These are phyloP conservation scores for Diaporthe capsici DNA, from an alignment of 2,329 filamentous ascomycete species.

Conservation along the genomic window DNA sequence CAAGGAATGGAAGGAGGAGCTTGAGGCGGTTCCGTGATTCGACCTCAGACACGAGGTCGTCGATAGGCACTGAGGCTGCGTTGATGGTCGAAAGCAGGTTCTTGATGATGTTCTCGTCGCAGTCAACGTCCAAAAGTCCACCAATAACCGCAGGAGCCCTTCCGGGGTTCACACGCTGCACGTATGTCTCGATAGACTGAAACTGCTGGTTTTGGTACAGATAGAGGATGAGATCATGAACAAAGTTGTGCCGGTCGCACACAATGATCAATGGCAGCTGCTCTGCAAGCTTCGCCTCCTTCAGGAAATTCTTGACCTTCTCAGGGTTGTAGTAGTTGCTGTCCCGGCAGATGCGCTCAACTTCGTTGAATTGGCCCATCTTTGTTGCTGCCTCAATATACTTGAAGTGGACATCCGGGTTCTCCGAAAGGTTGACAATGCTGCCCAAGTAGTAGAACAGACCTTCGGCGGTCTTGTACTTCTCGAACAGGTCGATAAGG, in stretches of 20 bases:
- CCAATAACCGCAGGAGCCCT: constrained; percentile 94
- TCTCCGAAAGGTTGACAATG: constrained; percentile 96
- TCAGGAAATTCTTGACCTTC: constrained; percentile 99
- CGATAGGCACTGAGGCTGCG: constrained; percentile 88
- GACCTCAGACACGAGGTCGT: constrained; percentile 94
- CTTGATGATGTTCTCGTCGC: constrained; percentile 97
- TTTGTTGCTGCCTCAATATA: constrained; percentile 97
- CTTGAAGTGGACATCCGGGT: constrained; percentile 97
- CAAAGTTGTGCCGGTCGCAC: constrained; percentile 99
- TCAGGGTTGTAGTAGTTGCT: constrained; percentile 91
- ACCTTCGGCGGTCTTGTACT: constrained; percentile 96
- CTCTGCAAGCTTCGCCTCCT: constrained; percentile 92
- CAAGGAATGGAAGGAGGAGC: constrained; percentile 94
- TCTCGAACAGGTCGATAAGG: constrained; percentile 95
- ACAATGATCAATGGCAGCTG: constrained; percentile 98
- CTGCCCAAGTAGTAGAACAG: constrained; percentile 98
- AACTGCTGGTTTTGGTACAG: constrained; percentile 99
- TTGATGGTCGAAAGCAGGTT: constrained; percentile 88
- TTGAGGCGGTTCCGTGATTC: constrained; percentile 96
- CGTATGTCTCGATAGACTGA: constrained; percentile 98
- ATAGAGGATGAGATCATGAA: constrained; percentile 95
- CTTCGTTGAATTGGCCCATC: constrained; percentile 94
- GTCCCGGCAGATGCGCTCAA: constrained; percentile 97
- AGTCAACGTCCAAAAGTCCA: constrained; percentile 95
- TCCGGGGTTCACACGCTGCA: constrained; percentile 94